Evolutionary conservation across 2,329 filamentous ascomycete species (phyloP).

Genomic region (Calycina herbarum): DNA sequence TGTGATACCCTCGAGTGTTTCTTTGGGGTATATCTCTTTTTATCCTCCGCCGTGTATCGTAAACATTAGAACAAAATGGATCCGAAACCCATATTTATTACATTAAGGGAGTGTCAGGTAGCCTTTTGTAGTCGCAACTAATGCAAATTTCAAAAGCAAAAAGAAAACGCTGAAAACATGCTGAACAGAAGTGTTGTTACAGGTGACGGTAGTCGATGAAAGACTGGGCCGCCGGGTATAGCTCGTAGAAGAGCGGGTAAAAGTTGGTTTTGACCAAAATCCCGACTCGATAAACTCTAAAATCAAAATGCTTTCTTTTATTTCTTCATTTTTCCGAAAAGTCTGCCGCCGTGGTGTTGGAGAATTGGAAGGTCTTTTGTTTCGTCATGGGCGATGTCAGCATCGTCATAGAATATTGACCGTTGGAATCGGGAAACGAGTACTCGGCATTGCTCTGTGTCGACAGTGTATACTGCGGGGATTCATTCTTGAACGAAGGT

Average conservation of each 20-base stretch:
- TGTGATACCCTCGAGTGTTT: constrained; percentile 11
- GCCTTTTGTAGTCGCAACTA: neutral
- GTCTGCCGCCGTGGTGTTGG: constrained; percentile 37
- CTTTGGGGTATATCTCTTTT: constrained; percentile 20
- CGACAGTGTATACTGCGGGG: constrained; percentile 29
- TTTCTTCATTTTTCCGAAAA: constrained; percentile 34
- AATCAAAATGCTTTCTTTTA: constrained; percentile 1
- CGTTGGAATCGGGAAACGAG: constrained; percentile 28
- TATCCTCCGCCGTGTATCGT: constrained; percentile 19
- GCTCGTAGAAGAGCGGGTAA: constrained; percentile 14
- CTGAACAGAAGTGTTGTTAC: constrained; percentile 25
- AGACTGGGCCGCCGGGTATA: constrained; percentile 17
- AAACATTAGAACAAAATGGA: constrained; percentile 19
- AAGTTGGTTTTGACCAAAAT: neutral
- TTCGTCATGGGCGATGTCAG: constrained; percentile 28
- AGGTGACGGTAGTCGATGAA: constrained; percentile 18
- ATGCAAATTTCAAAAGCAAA: constrained; percentile 13
- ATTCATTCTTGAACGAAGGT: constrained; percentile 30
- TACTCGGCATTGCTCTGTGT: constrained; percentile 32
- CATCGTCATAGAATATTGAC: constrained; percentile 20
- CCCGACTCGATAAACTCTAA: constrained; percentile 2
- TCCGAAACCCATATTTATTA: constrained; percentile 23
- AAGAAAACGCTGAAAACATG: constrained; percentile 25
- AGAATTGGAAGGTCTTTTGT: constrained; percentile 38
- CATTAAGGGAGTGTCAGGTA: constrained; percentile 29